Evolutionary conservation across 164 flowering plant species (phyloP).

Genomic region (Liquidambar formosana): DNA sequence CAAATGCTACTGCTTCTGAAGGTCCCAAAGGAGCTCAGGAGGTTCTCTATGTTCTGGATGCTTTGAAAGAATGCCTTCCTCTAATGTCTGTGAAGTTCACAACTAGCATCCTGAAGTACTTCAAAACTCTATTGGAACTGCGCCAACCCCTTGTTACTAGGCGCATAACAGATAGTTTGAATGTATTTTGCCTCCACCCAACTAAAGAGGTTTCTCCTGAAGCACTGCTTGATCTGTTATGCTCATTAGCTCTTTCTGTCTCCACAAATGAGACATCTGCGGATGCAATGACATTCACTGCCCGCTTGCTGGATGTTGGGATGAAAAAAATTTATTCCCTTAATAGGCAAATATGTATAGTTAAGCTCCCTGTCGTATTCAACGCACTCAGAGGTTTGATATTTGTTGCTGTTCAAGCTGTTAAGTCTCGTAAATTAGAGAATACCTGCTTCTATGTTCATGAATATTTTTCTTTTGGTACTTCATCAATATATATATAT

Average conservation of each 20-base stretch:
- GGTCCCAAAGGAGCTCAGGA: constrained; percentile 74
- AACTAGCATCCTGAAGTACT: constrained; percentile 59
- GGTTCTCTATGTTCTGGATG: constrained; percentile 68
- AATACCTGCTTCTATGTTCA: neutral
- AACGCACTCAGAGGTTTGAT: constrained; percentile 75
- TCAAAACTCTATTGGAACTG: constrained; percentile 63
- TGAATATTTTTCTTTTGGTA: neutral
- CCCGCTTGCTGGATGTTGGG: constrained; percentile 79
- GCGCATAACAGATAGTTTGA: constrained; percentile 62
- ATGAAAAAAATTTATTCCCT: constrained; percentile 60
- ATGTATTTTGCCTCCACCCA: constrained; percentile 54
- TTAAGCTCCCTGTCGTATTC: constrained; percentile 75
- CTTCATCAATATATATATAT: no score
- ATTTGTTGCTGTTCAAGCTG: neutral
- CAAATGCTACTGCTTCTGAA: constrained; percentile 44
- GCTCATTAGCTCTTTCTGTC: constrained; percentile 53
- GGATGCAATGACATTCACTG: constrained; percentile 71
- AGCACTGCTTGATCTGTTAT: constrained; percentile 59
- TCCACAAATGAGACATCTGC: constrained; percentile 58
- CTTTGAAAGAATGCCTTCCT: constrained; percentile 77
- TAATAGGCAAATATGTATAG: constrained; percentile 59
- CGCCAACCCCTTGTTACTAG: constrained; percentile 68
- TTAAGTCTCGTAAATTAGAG: neutral
- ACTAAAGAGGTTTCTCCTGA: constrained; percentile 61
- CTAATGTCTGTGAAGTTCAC: constrained; percentile 53